These are phyloP conservation scores for Kazachstania viticola DNA, from an alignment of 805 yeast species.

Conservation along the genomic window DNA sequence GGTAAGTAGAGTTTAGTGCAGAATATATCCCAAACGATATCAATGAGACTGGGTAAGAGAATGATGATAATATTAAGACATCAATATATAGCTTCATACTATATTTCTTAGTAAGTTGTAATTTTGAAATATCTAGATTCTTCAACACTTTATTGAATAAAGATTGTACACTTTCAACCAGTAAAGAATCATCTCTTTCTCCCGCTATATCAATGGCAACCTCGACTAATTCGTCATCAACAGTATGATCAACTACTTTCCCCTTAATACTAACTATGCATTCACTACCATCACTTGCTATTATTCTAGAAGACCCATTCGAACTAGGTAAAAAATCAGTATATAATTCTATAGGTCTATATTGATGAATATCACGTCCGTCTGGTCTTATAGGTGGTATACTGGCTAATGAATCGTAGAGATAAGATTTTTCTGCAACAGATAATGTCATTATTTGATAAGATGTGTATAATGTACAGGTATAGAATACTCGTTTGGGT, in stretches of 20 bases:
- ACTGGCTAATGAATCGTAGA: conserved; percentile 57
- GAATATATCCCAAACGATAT: conserved; percentile 71
- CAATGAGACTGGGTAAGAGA: conserved; percentile 71
- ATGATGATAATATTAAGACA: conserved; percentile 62
- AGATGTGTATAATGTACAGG: too few relatives aligned
- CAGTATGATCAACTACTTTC: conserved; percentile 49
- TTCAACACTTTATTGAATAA: conserved; percentile 31
- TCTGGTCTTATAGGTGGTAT: conserved; percentile 72
- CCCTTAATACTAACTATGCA: conserved; percentile 86
- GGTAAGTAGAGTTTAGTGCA: conserved; percentile 65
- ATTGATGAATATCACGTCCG: conserved; percentile 61
- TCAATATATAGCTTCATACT: conserved; percentile 71
- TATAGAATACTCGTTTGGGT: too few relatives aligned
- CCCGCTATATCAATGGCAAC: conserved; percentile 79
- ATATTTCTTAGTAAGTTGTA: conserved; percentile 61
- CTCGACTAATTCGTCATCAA: conserved; percentile 42
- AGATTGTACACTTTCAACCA: conserved; percentile 52
- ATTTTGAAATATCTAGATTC: conserved; percentile 36
- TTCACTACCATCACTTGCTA: conserved; percentile 84
- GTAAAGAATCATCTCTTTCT: conserved; percentile 64
- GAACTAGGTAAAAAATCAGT: conserved; percentile 75
- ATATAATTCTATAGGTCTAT: conserved; percentile 76
- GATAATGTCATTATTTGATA: conserved; percentile 73
- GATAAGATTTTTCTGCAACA: conserved; percentile 63
- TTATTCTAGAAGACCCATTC: conserved; percentile 84